Conservation (phyloP, 164 flowering plant species). For the Magnolia sinica region DNA sequence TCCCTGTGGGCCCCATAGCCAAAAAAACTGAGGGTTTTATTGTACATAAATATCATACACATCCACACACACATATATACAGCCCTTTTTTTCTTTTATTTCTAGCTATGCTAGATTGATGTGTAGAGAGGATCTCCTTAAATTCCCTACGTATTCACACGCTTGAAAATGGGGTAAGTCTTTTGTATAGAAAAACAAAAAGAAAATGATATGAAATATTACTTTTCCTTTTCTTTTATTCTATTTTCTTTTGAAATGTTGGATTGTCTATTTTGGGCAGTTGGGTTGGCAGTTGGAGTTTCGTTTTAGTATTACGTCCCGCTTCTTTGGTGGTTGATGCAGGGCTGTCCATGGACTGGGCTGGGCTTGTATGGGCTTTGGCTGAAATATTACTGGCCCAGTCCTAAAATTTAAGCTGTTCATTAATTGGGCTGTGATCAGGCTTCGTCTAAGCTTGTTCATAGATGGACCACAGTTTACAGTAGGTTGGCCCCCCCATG, state of each 20-base stretch:
- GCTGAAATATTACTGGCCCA: no score
- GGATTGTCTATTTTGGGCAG: conserved; percentile 37
- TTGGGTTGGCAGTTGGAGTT: conserved; percentile 13
- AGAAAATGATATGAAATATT: background rate
- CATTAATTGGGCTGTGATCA: no score
- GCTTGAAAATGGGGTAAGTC: background rate
- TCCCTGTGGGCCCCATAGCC: conserved; percentile 3
- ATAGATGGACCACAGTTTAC: no score
- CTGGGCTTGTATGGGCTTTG: no score
- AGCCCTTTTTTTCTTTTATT: background rate
- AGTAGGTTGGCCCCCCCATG: no score
- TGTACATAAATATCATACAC: conserved; percentile 16
- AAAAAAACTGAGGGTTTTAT: background rate
- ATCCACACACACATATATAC: background rate
- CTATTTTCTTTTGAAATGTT: conserved; percentile 21
- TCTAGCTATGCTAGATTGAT: background rate
- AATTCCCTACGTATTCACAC: background rate
- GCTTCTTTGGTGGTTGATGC: background rate
- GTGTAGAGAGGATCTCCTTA: background rate
- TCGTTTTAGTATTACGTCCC: background rate
- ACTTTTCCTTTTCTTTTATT: background rate
- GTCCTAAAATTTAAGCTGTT: no score
- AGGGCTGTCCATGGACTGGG: background rate
- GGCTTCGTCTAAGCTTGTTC: no score
- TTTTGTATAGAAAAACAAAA: background rate